Conservation (phyloP, 805 yeast genomes). For the Scheffersomyces amazonensis region DNA sequence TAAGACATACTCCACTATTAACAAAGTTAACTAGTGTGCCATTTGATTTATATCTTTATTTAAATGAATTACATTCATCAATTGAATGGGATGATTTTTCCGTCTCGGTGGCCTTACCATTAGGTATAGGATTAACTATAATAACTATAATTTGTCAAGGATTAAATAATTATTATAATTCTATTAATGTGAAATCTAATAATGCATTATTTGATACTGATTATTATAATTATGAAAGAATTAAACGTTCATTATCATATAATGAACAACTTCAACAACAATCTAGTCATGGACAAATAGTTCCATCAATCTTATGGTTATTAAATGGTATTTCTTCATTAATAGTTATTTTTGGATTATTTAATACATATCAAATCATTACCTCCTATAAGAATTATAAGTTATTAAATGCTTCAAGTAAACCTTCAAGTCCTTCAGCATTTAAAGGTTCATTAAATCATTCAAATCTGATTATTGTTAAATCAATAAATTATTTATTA, state of each 20-base stretch:
- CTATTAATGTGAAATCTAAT: constrained; percentile 22
- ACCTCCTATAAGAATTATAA: constrained; percentile 25
- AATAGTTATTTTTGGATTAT: neutral
- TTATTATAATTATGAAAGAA: constrained; percentile 26
- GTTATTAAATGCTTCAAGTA: constrained; percentile 23
- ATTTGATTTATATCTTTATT: constrained; percentile 31
- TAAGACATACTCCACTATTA: constrained; percentile 27
- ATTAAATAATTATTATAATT: constrained; percentile 18
- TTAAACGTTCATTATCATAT: neutral
- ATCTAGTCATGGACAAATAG: neutral
- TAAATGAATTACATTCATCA: constrained; percentile 34
- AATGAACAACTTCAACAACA: neutral
- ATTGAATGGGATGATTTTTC: constrained; percentile 42
- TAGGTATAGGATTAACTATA: constrained; percentile 21
- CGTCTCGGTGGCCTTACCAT: constrained; percentile 26
- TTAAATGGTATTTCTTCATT: constrained; percentile 3
- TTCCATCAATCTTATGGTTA: constrained; percentile 3
- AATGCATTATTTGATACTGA: constrained; percentile 34
- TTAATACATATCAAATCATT: constrained; percentile 4
- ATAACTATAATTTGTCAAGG: constrained; percentile 10
- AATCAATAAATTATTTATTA: neutral
- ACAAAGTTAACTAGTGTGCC: constrained; percentile 33
- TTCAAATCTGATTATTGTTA: neutral
- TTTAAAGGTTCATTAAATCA: constrained; percentile 4
- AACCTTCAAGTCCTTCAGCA: constrained; percentile 25